A percentile compares a stretch with the other conserved stretches of the same genome.
Evolutionary conservation across 805 yeast genomes (phyloP).

Genomic region (Kazachstania bromeliacearum): DNA sequence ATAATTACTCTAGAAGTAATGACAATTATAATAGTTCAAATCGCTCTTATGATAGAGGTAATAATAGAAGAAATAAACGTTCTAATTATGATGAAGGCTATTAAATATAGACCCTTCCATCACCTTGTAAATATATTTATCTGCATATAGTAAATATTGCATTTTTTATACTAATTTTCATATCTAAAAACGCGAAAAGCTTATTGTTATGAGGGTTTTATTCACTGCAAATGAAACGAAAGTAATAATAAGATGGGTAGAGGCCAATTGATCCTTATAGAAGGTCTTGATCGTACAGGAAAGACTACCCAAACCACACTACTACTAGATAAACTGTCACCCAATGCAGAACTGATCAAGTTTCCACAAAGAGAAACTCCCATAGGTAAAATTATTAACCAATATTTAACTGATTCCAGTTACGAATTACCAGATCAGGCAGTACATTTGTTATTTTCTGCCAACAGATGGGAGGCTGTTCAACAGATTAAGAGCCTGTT

Average conservation of each 20-base stretch:
- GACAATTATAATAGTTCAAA: background rate
- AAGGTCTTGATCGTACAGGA: constrained; percentile 93
- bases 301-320: constrained; percentile 71
- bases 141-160: too few species aligned
- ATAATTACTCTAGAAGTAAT: constrained; percentile 1
- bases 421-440: constrained; percentile 61
- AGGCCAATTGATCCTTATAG: constrained; percentile 73
- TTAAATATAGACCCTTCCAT: too few species aligned
- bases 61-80: background rate
- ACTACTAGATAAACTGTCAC: constrained; percentile 28
- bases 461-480: constrained; percentile 87
- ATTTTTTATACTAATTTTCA: too few species aligned
- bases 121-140: too few species aligned
- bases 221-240: too few species aligned
- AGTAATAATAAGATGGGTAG: constrained; percentile 27
- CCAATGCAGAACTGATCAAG: constrained; percentile 45
- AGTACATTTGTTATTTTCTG: constrained; percentile 80
- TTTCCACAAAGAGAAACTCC: constrained; percentile 84
- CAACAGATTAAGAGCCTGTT: constrained; percentile 37
- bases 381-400: constrained; percentile 70
- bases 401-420: constrained; percentile 47
- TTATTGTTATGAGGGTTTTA: too few species aligned
- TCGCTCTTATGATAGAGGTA: background rate
- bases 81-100: too few species aligned
- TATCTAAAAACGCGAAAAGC: too few species aligned